phyloP scores from a whole-genome alignment of 768 basidiomycete species.

The Pleurotus ostreatus region DNA sequence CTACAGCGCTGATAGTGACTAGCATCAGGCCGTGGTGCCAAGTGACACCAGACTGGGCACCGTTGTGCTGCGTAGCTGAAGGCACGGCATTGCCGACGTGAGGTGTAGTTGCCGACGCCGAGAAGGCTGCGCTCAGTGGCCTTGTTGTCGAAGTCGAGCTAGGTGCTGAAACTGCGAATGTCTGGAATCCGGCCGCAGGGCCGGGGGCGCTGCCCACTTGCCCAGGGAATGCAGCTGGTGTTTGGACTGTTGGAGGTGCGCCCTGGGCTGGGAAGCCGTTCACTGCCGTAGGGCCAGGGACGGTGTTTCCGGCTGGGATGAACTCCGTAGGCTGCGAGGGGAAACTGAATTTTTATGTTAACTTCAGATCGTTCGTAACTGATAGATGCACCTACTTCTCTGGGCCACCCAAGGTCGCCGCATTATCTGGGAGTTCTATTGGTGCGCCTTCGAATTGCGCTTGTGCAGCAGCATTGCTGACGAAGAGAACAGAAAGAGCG shows the following conservation, averaged over 20 bases:
- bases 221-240: too few relatives aligned
- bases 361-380: too few relatives aligned
- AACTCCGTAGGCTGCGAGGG: too few relatives aligned
- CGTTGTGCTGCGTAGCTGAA: neutral
- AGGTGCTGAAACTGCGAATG: neutral
- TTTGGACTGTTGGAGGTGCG: too few relatives aligned
- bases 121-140: neutral
- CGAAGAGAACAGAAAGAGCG: slow-evolving; percentile 1
- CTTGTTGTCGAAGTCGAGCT: neutral
- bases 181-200: too few relatives aligned
- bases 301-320: too few relatives aligned
- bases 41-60: neutral
- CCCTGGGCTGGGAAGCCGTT: too few relatives aligned
- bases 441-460: neutral
- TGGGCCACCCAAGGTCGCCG: neutral
- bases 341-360: too few relatives aligned
- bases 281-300: too few relatives aligned
- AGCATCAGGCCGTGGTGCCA: neutral
- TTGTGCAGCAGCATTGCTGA: neutral
- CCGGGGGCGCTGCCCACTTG: too few relatives aligned
- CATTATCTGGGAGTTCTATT: too few relatives aligned
- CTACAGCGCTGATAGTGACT: neutral
- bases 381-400: neutral
- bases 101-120: neutral
- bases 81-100: neutral